These are phyloP conservation scores for Magnusiomyces suaveolens DNA, from an alignment of 1,139 yeast genomes.

Conservation along the genomic window DNA sequence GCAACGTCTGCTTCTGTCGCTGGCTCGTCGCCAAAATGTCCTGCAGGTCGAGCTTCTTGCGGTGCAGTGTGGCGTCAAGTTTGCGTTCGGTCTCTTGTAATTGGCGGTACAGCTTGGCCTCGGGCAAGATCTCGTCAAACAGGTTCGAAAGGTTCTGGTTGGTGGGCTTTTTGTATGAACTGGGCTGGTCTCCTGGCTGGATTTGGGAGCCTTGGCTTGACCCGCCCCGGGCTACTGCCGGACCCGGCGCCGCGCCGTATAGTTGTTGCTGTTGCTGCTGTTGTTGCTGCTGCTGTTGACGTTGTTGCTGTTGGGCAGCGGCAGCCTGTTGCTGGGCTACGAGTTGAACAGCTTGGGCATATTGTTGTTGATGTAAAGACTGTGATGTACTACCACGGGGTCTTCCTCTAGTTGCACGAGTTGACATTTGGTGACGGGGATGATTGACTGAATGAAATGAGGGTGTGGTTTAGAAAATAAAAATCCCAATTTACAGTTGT, in stretches of 20 bases:
- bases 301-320: not conserved
- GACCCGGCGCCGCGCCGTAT: not conserved
- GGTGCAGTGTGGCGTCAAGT: conserved; percentile 68
- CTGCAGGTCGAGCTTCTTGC: conserved; percentile 78
- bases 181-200: conserved; percentile 3
- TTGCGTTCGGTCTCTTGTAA: conserved; percentile 69
- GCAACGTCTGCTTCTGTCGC: conserved; percentile 46
- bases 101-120: conserved; percentile 58
- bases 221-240: too few species aligned
- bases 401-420: conserved; percentile 1
- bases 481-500: too few species aligned
- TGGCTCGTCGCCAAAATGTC: conserved; percentile 44
- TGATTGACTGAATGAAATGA: too few species aligned
- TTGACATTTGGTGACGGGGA: too few species aligned
- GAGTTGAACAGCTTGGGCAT: not conserved
- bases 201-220: not conserved
- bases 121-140: conserved; percentile 58
- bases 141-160: conserved; percentile 57
- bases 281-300: not conserved
- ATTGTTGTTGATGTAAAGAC: not conserved
- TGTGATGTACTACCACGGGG: conserved; percentile 1
- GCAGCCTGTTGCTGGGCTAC: not conserved
- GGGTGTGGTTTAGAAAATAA: too few species aligned
- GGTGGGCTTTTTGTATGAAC: conserved; percentile 44
- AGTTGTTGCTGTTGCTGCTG: not conserved